Evolutionary conservation across 331 rosid genomes (phyloP).

Genomic region (Ulmus americana): DNA sequence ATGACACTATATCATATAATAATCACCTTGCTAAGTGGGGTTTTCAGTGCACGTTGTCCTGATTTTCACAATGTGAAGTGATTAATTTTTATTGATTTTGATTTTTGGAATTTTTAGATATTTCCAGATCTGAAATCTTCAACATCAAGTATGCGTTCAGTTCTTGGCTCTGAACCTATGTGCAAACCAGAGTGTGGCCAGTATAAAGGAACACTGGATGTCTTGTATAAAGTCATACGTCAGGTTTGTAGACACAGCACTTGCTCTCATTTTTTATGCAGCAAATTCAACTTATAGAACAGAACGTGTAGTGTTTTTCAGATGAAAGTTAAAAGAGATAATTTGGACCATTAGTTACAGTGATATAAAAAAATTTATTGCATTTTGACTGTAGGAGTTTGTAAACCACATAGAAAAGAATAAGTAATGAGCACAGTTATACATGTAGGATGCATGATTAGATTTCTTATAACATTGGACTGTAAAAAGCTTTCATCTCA

Average conservation of each 20-base stretch:
- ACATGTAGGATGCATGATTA: no score
- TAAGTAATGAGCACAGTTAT: no score
- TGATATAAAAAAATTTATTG: no score
- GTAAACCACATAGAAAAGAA: no score
- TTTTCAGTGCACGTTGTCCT: neutral
- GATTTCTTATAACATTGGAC: neutral
- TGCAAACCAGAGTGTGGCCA: slow-evolving; percentile 45
- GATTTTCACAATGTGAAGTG: neutral
- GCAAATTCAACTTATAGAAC: neutral
- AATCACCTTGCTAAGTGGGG: no score
- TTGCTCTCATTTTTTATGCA: neutral
- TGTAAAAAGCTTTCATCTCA: neutral
- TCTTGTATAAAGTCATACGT: slow-evolving; percentile 60
- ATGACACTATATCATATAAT: no score
- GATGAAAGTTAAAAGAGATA: neutral
- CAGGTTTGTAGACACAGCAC: slow-evolving; percentile 50
- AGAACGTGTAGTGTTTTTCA: neutral
- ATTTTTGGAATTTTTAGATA: slow-evolving; percentile 31
- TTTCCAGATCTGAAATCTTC: slow-evolving; percentile 39
- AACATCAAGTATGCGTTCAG: slow-evolving; percentile 13
- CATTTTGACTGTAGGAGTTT: no score
- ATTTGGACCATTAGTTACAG: no score
- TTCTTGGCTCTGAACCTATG: slow-evolving; percentile 33
- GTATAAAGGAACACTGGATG: slow-evolving; percentile 77
- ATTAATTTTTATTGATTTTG: slow-evolving; percentile 6